These are phyloP conservation scores for Sedum album DNA, from an alignment of 164 flowering plant species.

Conservation along the genomic window DNA sequence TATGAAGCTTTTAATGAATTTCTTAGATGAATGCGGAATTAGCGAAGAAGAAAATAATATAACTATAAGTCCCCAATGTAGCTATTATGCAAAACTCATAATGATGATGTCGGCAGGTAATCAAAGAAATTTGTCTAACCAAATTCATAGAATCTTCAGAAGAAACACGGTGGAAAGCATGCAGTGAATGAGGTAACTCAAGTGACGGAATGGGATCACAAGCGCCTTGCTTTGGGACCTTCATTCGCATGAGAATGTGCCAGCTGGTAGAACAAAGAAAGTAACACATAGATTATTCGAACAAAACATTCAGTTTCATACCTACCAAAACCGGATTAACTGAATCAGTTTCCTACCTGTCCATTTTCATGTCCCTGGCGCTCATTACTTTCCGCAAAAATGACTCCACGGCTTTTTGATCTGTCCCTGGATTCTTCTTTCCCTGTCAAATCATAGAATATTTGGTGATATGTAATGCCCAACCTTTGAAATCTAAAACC, in stretches of 20 bases:
- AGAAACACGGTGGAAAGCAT: conserved; percentile 84
- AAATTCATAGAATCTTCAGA: conserved; percentile 42
- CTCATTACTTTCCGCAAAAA: conserved; percentile 58
- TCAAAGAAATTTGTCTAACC: conserved; percentile 22
- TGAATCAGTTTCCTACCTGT: conserved; percentile 35
- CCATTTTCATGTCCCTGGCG: conserved; percentile 87
- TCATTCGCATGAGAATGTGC: conserved; percentile 92
- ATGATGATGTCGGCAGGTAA: no score
- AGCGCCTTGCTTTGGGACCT: conserved; percentile 47
- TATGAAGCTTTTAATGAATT: no score
- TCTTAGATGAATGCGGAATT: no score
- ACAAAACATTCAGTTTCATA: not conserved
- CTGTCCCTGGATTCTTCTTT: conserved; percentile 90
- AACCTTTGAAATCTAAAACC: not conserved
- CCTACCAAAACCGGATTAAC: not conserved
- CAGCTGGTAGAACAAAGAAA: conserved; percentile 40
- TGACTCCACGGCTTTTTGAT: conserved; percentile 43
- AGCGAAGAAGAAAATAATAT: no score
- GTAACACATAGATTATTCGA: not conserved
- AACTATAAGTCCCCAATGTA: no score
- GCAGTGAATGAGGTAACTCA: conserved; percentile 86
- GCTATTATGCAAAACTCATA: no score
- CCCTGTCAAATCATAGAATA: conserved; percentile 42
- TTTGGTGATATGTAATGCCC: not conserved
- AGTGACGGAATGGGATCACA: conserved; percentile 89